Percentiles rank a stretch among this genome's conserved stretches.
Evolutionary conservation across 2,329 filamentous ascomycete species (phyloP).

Genomic region (Ascochyta rabiei): DNA sequence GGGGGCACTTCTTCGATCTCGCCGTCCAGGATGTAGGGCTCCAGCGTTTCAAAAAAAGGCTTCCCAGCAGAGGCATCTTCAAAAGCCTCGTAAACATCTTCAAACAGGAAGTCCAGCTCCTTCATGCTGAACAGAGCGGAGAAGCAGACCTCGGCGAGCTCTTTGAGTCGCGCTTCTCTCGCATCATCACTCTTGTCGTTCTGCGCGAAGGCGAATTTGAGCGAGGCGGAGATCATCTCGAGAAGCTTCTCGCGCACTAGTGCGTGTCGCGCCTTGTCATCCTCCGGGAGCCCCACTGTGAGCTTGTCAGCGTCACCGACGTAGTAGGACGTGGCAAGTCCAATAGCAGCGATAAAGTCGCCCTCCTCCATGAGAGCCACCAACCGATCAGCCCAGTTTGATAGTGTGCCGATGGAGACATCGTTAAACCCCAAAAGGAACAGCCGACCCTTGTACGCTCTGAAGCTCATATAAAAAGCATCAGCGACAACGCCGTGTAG

Average conservation of each 20-base stretch:
- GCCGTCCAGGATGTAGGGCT: conserved; percentile 83
- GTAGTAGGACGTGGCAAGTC: conserved; percentile 90
- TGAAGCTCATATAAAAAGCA: conserved; percentile 98
- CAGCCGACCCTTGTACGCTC: conserved; percentile 89
- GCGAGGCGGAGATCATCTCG: conserved; percentile 90
- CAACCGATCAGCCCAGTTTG: conserved; percentile 95
- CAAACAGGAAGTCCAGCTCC: conserved; percentile 84
- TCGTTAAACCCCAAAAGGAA: conserved; percentile 96
- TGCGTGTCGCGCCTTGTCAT: conserved; percentile 73
- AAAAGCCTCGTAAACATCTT: conserved; percentile 88
- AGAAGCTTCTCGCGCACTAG: conserved; percentile 88
- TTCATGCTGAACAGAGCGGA: conserved; percentile 78
- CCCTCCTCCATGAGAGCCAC: conserved; percentile 95
- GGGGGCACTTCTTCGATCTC: conserved; percentile 79
- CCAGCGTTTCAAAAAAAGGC: conserved; percentile 85
- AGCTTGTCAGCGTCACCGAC: conserved; percentile 90
- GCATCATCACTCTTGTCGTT: conserved; percentile 58
- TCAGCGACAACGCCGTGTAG: conserved; percentile 97
- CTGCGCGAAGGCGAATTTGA: conserved; percentile 85
- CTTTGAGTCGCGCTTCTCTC: conserved; percentile 67
- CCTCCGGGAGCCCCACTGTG: conserved; percentile 90
- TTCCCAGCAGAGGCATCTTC: conserved; percentile 75
- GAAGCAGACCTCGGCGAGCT: conserved; percentile 84
- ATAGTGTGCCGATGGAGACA: conserved; percentile 85
- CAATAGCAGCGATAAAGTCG: conserved; percentile 92